A percentile compares a stretch with the other conserved stretches of the same genome.
Conservation (phyloP, 2,329 filamentous ascomycete genomes). For the Neurospora sp. region DNA sequence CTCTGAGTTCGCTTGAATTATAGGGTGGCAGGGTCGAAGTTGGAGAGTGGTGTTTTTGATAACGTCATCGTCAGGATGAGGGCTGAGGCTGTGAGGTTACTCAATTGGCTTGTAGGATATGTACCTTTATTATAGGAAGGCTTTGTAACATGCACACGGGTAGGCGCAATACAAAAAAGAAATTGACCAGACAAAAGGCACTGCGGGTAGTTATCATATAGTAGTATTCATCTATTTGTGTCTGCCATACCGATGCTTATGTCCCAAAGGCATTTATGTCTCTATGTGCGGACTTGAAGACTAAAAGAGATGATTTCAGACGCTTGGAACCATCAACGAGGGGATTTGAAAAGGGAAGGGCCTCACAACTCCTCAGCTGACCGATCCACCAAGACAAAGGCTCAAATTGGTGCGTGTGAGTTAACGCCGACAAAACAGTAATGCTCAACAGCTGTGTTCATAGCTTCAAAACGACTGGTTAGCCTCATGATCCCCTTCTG, state of each 20-base stretch:
- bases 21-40: not conserved
- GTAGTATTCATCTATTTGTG: not conserved
- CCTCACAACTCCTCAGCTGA: not conserved
- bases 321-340: not conserved
- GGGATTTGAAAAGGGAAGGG: not conserved
- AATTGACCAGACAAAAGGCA: not conserved
- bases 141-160: not conserved
- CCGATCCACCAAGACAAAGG: not conserved
- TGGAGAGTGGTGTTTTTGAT: not conserved
- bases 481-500: conserved; percentile 33
- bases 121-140: not conserved
- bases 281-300: not conserved
- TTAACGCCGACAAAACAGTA: conserved; percentile 4
- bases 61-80: not conserved
- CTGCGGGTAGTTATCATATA: not conserved
- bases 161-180: not conserved
- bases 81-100: not conserved
- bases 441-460: conserved; percentile 24
- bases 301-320: not conserved
- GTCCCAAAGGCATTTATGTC: not conserved
- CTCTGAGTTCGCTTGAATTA: not conserved
- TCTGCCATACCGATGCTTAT: not conserved
- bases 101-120: not conserved
- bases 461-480: conserved; percentile 26
- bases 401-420: conserved; percentile 3